Base-by-base conservation (phyloP, 228 moss, liverwort and hornwort genomes). In the Sphagnum magellanicum region DNA sequence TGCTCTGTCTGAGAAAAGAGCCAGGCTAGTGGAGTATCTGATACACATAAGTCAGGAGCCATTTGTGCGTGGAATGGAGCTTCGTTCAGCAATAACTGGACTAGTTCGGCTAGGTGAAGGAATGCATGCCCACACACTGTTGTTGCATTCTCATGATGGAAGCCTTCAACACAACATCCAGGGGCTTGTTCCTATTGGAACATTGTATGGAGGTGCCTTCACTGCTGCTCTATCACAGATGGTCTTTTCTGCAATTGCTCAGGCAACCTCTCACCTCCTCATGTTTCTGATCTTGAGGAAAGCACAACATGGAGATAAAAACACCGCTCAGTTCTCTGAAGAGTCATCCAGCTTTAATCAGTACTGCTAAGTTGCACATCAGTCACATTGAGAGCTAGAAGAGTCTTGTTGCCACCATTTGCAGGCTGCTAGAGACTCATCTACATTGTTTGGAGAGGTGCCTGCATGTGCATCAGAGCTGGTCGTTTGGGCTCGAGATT, bases 171-270 rank as follows among this genome's bases (percentile, higher is more conserved):
- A 91, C 76, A 90, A 85, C 50, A 77, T 73, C 11, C 83, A 80
- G 64, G 83, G 83, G 8, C 73, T 93, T 63, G 73, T 88, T 50
- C 97, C 90, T 1, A 91, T 86, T 32, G 90, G 85, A 65, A 91
- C 91, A 61, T 97, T 91, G 4, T 93, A 84, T 67, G 90, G 97
- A 15, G 97, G 97, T 8, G 93, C 97, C 59, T 89, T 85, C 65
- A 97, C 93, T 60, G 97, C 93, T 62, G 88, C 91, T 55, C 73
- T 97, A 13, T 97, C 93, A 15, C 93, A 97, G 63, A 85, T 93
- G 76, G 93, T 90, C 8, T 97, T 97, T 74, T 97, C 97, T 61
- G 84, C 93, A 14, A 84, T 93, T 76, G 81, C 90, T 47, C 91
- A 97, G 88, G 90, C 69, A 85, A 73, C 67, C 9, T 68, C 51